Base-by-base conservation (phyloP, 169 alveolate species). In the Besnoitia besnoiti region DNA sequence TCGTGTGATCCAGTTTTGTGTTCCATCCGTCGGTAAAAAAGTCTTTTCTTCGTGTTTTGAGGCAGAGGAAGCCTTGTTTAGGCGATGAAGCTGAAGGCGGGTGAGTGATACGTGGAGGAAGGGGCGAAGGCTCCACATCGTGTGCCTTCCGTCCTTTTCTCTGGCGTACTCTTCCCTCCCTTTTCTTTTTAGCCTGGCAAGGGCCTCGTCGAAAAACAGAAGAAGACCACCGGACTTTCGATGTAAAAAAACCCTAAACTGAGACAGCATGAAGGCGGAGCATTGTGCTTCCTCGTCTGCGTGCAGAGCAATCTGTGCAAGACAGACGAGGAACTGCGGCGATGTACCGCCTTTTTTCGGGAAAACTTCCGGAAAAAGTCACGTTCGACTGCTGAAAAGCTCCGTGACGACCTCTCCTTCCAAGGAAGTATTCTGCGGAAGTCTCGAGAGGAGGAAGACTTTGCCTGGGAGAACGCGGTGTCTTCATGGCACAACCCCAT, bases 361-460 rank as follows among this genome's bases (percentile, higher is more conserved):
- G 67, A 55, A 55, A 55, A 19, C 67, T 55, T 55, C 67, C 24
- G 67, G 67, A 3, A 16, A 55, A 55, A 16, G 7, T 16, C 7
- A 3, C 30, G 7, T 55, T 55, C 24, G 67, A 55, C 67, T 55
- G 67, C 67, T 55, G 67, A 55, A 55, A 55, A 55, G 67, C 67
- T 55, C 67, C 67, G 67, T 55, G 67, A 55, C 67, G 30, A 16
- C 67, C 67, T n/a, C 67, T 55, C 67, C 67, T 55, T 55, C 67
- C 67, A 5, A 21, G 30, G 67, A 55, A 55, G 27, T 5, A 19
- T 55, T 55, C 67, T 5, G 67, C 1, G 67, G 67, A 55, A 55
- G 67, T 55, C 24, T n/a, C 24, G 33, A n/a, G 24, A n/a, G 67
- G 67, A n/a, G 24, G 67, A n/a, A 55, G 24, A n/a, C 30, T 49